Percentiles rank a stretch among this genome's conserved stretches.
These are phyloP conservation scores for Cyclocybe aegerita DNA, from an alignment of 768 basidiomycete species.

Conservation along the genomic window DNA sequence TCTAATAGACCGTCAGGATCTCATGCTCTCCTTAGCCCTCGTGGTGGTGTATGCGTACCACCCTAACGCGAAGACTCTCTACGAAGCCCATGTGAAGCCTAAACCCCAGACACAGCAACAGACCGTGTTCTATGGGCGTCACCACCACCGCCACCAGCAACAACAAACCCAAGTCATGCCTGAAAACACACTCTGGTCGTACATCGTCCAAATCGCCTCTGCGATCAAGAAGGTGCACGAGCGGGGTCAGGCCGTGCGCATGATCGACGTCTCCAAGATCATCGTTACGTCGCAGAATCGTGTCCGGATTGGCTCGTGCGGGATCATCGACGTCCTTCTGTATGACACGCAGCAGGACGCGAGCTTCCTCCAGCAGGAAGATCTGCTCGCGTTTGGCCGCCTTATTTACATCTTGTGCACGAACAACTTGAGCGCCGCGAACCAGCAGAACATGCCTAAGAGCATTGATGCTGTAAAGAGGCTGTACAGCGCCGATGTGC, in stretches of 20 bases:
- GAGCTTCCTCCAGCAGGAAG: constrained; percentile 76
- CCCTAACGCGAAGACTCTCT: constrained; percentile 79
- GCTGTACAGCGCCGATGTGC: constrained; percentile 79
- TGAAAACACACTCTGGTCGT: constrained; percentile 89
- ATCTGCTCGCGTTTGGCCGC: constrained; percentile 82
- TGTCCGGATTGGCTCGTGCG: constrained; percentile 31
- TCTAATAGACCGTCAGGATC: neutral
- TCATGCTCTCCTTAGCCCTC: constrained; percentile 54
- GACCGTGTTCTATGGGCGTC: constrained; percentile 19
- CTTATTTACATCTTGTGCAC: constrained; percentile 81
- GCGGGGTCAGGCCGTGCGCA: constrained; percentile 73
- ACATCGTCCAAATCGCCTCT: constrained; percentile 84
- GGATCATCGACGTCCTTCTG: neutral
- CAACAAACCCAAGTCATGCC: constrained; percentile 43
- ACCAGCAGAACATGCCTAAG: constrained; percentile 63
- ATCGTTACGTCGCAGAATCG: constrained; percentile 88
- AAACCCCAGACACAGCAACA: constrained; percentile 35
- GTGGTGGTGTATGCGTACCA: constrained; percentile 91
- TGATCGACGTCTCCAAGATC: constrained; percentile 85
- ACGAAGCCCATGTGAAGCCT: constrained; percentile 71
- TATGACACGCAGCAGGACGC: constrained; percentile 47
- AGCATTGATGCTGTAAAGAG: constrained; percentile 73
- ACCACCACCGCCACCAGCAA: constrained; percentile 19
- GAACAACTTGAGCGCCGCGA: constrained; percentile 58
- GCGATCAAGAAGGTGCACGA: constrained; percentile 88